phyloP scores from a whole-genome alignment of 805 yeast genomes.

The Yamadazyma insecticola region DNA sequence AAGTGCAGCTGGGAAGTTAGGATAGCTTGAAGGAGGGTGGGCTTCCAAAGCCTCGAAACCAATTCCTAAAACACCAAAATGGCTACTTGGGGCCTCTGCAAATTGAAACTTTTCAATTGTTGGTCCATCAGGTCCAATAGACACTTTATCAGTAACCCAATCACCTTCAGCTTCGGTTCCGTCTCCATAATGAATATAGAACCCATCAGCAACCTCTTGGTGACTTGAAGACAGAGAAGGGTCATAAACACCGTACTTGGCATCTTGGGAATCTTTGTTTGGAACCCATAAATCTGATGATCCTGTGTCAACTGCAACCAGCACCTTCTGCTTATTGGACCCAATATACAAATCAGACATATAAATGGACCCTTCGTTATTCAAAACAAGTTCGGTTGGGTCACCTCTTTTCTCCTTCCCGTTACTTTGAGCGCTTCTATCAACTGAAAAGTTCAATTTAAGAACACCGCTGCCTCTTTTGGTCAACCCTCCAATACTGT shows the following conservation, averaged over 20 bases:
- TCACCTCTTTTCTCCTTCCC: no score
- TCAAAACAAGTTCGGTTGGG: no score
- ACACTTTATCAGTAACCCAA: conserved; percentile 63
- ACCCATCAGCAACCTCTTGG: conserved; percentile 22
- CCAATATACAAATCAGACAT: conserved; percentile 26
- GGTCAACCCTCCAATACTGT: no score
- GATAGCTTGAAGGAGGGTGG: conserved; percentile 36
- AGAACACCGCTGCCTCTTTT: conserved; percentile 8
- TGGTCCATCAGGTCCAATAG: conserved; percentile 38
- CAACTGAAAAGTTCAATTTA: conserved; percentile 8
- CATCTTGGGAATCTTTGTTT: conserved; percentile 1
- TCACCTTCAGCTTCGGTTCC: conserved; percentile 43
- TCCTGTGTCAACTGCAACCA: conserved; percentile 38
- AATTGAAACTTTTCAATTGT: conserved; percentile 51
- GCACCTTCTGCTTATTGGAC: conserved; percentile 19
- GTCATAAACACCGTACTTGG: conserved; percentile 35
- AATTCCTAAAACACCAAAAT: conserved; percentile 69
- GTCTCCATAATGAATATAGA: conserved; percentile 47
- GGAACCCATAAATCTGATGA: conserved; percentile 39
- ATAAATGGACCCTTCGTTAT: conserved; percentile 26
- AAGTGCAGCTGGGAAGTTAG: conserved; percentile 35
- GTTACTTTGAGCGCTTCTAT: no score
- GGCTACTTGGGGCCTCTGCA: conserved; percentile 72
- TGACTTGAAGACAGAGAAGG: conserved; percentile 26
- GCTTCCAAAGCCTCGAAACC: conserved; percentile 68